phyloP scores from a whole-genome alignment of 2,329 filamentous ascomycete genomes.

The Nakataea oryzae region DNA sequence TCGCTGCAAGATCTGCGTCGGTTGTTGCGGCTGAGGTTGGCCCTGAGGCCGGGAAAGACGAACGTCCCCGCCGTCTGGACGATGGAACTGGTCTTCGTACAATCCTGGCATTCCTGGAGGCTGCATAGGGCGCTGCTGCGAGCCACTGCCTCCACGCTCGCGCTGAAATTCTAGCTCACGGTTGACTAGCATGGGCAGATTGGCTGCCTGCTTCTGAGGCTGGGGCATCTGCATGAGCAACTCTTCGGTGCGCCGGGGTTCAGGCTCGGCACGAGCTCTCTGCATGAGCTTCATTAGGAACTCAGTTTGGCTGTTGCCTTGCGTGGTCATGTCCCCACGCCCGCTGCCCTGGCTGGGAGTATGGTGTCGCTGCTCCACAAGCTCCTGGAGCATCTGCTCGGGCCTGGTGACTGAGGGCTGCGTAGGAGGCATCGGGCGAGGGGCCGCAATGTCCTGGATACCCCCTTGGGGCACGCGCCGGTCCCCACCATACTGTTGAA shows the following conservation, averaged over 20 bases:
- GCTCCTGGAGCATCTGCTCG: conserved; percentile 51
- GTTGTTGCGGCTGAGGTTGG: conserved; percentile 31
- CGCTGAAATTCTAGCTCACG: conserved; percentile 37
- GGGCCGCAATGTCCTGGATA: conserved; percentile 42
- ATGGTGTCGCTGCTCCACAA: conserved; percentile 48
- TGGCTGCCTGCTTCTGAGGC: conserved; percentile 34
- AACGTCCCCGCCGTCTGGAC: conserved; percentile 31
- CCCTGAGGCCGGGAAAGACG: conserved; percentile 8
- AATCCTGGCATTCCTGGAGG: conserved; percentile 38
- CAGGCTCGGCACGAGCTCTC: conserved; percentile 33
- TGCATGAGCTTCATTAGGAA: conserved; percentile 82
- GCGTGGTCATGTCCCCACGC: conserved; percentile 25
- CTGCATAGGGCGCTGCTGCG: conserved; percentile 27
- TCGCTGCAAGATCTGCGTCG: conserved; percentile 55
- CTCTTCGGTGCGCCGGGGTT: conserved; percentile 41
- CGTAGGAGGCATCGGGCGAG: conserved; percentile 28
- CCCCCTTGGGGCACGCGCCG: conserved; percentile 25
- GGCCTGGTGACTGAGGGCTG: conserved; percentile 37
- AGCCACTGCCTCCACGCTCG: conserved; percentile 19
- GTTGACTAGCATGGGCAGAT: conserved; percentile 33
- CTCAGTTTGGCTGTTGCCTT: conserved; percentile 48
- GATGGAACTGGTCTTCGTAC: conserved; percentile 43
- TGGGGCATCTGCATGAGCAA: conserved; percentile 32
- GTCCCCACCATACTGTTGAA: conserved; percentile 34
- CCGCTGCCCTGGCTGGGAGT: conserved; percentile 38